These are phyloP conservation scores for Iberis pinnata DNA, from an alignment of 345 rosid genomes.

Conservation along the genomic window DNA sequence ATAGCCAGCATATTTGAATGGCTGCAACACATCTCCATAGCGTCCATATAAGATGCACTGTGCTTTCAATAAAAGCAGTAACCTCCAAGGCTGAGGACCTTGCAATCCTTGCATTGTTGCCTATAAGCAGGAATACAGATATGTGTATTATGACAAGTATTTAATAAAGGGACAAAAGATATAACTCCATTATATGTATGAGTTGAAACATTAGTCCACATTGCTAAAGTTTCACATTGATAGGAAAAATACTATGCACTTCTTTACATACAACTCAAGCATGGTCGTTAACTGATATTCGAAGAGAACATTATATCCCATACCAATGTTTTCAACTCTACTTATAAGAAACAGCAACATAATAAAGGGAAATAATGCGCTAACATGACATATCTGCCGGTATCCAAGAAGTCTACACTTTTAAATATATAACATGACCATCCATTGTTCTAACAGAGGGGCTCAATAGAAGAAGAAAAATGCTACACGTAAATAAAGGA, in stretches of 20 bases:
- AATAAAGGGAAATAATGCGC: slow-evolving; percentile 6
- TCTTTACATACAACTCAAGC: slow-evolving; percentile 1
- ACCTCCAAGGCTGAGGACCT: slow-evolving; percentile 99
- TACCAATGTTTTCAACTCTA: background rate
- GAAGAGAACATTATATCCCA: background rate
- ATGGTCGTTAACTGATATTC: background rate
- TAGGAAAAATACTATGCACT: background rate
- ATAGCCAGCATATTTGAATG: slow-evolving; percentile 99
- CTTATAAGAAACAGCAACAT: slow-evolving; percentile 3
- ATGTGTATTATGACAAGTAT: background rate
- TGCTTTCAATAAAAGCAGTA: slow-evolving; percentile 88
- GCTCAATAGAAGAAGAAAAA: background rate
- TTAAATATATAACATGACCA: slow-evolving; percentile 4
- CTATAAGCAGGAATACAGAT: slow-evolving; percentile 34
- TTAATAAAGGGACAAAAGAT: background rate
- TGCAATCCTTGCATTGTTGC: slow-evolving; percentile 99
- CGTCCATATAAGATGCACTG: slow-evolving; percentile 93
- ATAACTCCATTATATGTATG: slow-evolving; percentile 5
- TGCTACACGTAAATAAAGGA: slow-evolving; percentile 5
- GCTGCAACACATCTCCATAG: slow-evolving; percentile 75
- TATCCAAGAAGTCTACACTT: background rate
- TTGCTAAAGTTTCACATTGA: too few species aligned
- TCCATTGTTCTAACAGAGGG: slow-evolving; percentile 13
- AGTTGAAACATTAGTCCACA: background rate
- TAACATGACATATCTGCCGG: background rate